Percentiles rank a stretch among this genome's conserved stretches.
Conservation (phyloP, 163 green algal genomes). For the Scenedesmus sp. region DNA sequence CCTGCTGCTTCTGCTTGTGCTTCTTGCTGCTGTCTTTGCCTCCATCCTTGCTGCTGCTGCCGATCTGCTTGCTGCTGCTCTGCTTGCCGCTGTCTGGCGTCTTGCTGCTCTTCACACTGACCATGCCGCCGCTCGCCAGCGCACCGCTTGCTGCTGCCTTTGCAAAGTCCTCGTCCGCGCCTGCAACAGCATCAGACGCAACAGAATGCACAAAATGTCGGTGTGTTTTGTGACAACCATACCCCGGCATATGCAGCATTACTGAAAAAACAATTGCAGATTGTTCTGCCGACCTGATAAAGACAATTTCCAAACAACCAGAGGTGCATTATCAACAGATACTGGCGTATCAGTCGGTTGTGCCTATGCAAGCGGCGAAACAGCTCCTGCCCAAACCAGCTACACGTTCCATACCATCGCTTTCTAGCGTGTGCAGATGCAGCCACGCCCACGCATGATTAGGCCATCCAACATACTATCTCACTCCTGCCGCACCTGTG, state of each 20-base stretch:
- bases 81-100: constrained; percentile 37
- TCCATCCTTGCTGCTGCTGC: constrained; percentile 32
- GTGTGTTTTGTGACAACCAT: not conserved
- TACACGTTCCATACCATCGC: too few relatives aligned
- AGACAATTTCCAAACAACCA: too few relatives aligned
- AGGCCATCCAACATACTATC: not conserved
- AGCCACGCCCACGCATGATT: not conserved
- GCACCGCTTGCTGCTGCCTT: constrained; percentile 61
- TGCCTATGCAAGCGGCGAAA: too few relatives aligned
- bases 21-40: constrained; percentile 64
- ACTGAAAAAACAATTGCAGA: too few relatives aligned
- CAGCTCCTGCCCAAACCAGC: too few relatives aligned
- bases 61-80: not conserved
- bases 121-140: constrained; percentile 62
- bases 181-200: constrained; percentile 22
- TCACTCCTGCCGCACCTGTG: constrained; percentile 24
- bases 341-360: too few relatives aligned
- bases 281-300: too few relatives aligned
- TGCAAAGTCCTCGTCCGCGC: constrained; percentile 71
- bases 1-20: constrained; percentile 44
- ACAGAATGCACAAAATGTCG: not conserved
- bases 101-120: constrained; percentile 62
- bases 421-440: too few relatives aligned
- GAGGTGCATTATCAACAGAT: too few relatives aligned
- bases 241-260: too few relatives aligned